Base-by-base conservation (phyloP, 768 basidiomycete genomes). In the Leccinum barrowsii region DNA sequence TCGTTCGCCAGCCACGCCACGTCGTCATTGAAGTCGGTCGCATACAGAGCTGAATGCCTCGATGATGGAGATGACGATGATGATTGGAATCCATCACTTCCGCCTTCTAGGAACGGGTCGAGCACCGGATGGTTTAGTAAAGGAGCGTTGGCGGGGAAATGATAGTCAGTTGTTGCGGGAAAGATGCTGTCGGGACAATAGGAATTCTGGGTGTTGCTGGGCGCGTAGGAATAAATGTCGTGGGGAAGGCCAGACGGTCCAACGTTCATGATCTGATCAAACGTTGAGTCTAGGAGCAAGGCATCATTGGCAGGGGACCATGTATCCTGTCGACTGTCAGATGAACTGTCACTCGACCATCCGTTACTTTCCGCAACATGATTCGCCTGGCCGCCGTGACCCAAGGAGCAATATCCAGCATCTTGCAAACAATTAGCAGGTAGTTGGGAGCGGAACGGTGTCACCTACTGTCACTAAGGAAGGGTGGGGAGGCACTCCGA, bases 11-110 rank as follows among this genome's bases (percentile, higher is more conserved):
- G 28, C 40, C 52, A 59, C n/a, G 51, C 12, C 51, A 54, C 37
- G 11, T 63, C 57, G 17, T 63, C 58, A 24, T 56, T 32, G 4
- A 56, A 59, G 50, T 59, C 50, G 26, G 51, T 26, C 24, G 54
- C 26, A 57, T 63, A 61, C 7, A 69, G 52, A 21, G 56, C 15
- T 49, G 65, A 65, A 58, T 67, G 63, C 19, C 56, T 61, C 32
- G 74, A 72, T 22, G 62, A 60, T 37, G 69, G 67, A 6, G 69
- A 67, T 49, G 68, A 65, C 32, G 59, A 65, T 12, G 57, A 56
- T 11, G 67, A 70, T 28, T 59, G 63, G 10, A 56, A 62, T 28
- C 50, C 54, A 22, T 65, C 59, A 13, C 59, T 64, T 37, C 55
- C 55, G 5, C 55, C 40, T 57, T 65, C 67, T 46, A 54, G 49